phyloP scores from a whole-genome alignment of 129 eudicot species.

The Chrysanthemum seticuspe region DNA sequence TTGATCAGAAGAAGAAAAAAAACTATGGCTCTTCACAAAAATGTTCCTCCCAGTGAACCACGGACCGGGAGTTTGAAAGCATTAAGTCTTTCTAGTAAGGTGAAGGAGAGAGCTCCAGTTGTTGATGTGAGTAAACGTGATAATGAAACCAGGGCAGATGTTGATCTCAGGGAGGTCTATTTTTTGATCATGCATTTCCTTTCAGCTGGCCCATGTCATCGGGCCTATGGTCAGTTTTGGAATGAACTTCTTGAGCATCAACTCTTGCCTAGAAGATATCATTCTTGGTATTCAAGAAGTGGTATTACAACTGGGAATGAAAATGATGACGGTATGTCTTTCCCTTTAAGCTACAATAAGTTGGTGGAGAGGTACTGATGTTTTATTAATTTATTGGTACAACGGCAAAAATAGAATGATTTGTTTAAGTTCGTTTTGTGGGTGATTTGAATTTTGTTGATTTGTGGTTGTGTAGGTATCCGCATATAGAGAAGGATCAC shows the following conservation, averaged over 20 bases:
- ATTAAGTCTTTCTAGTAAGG: slow-evolving; percentile 52
- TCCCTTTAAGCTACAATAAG: slow-evolving; percentile 83
- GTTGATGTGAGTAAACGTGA: slow-evolving; percentile 41
- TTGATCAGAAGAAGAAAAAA: slow-evolving; percentile 92
- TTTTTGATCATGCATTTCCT: slow-evolving; percentile 94
- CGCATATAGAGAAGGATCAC: slow-evolving; percentile 84
- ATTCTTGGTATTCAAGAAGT: slow-evolving; percentile 93
- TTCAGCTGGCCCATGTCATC: slow-evolving; percentile 92
- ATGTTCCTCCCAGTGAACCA: slow-evolving; percentile 50
- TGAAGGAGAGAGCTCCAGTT: slow-evolving; percentile 46
- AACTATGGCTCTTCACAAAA: slow-evolving; percentile 81
- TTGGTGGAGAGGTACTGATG: slow-evolving; percentile 71
- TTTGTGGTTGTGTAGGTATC: slow-evolving; percentile 57
- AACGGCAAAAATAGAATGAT: neutral
- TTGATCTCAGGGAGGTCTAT: slow-evolving; percentile 84
- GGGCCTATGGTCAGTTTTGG: slow-evolving; percentile 93
- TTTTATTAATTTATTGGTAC: neutral
- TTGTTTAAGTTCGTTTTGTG: neutral
- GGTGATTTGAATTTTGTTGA: slow-evolving; percentile 13
- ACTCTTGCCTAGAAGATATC: slow-evolving; percentile 91
- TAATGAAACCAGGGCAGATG: slow-evolving; percentile 51
- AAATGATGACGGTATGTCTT: slow-evolving; percentile 87
- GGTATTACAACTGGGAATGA: slow-evolving; percentile 82
- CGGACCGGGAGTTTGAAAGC: slow-evolving; percentile 52
- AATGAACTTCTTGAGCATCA: slow-evolving; percentile 96